Conservation (phyloP, 345 rosid genomes). For the Camelina sativa region DNA sequence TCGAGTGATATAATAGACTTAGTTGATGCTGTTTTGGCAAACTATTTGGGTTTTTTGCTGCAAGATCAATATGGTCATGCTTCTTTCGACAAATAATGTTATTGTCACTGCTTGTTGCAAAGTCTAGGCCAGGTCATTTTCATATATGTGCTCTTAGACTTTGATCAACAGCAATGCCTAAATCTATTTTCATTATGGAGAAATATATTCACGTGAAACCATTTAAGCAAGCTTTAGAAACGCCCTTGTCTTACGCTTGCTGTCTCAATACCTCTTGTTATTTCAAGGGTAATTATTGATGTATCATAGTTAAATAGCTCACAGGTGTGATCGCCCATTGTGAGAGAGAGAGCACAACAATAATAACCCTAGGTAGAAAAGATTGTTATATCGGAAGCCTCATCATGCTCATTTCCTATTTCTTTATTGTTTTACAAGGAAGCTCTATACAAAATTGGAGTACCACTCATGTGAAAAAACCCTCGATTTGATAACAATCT, state of each 20-base stretch:
- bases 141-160: constrained; percentile 19
- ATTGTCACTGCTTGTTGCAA: constrained; percentile 28
- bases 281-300: background rate
- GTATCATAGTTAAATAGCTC: background rate
- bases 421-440: background rate
- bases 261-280: background rate
- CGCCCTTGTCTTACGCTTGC: background rate
- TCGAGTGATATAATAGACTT: constrained; percentile 23
- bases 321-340: background rate
- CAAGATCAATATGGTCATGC: constrained; percentile 30
- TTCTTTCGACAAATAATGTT: constrained; percentile 17
- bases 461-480: background rate
- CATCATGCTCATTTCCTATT: background rate
- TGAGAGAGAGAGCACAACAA: background rate
- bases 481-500: background rate
- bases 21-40: constrained; percentile 21
- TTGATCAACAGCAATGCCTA: constrained; percentile 7
- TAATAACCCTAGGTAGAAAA: background rate
- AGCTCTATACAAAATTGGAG: background rate
- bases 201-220: constrained; percentile 15
- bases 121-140: constrained; percentile 17
- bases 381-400: background rate
- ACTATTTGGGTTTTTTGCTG: constrained; percentile 28
- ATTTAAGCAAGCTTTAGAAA: constrained; percentile 14
- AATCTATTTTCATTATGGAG: constrained; percentile 2